Conservation (phyloP, 2,329 filamentous ascomycete genomes). For the Cordyceps tenuipes region DNA sequence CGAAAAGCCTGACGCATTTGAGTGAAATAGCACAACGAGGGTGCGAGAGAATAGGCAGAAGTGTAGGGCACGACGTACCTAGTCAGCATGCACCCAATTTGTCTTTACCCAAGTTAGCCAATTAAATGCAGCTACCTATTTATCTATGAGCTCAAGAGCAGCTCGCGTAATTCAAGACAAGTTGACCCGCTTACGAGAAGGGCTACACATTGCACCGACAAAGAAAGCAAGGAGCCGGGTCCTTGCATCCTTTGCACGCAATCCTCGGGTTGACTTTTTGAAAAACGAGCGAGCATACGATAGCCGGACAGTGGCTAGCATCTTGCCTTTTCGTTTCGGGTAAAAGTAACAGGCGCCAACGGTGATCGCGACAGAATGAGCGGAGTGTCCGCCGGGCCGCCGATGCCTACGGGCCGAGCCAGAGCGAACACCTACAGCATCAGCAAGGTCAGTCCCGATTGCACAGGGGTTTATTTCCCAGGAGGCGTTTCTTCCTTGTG, state of each 20-base stretch:
- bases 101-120: not conserved
- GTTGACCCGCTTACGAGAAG: conserved; percentile 4
- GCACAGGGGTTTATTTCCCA: not conserved
- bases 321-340: not conserved
- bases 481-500: not conserved
- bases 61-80: not conserved
- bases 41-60: not conserved
- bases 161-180: not conserved
- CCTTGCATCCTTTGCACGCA: not conserved
- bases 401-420: conserved; percentile 23
- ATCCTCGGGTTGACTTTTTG: not conserved
- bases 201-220: conserved; percentile 3
- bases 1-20: not conserved
- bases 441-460: conserved; percentile 26
- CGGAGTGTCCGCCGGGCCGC: conserved; percentile 29
- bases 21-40: not conserved
- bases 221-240: not conserved
- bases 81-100: not conserved
- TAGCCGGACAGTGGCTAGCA: not conserved
- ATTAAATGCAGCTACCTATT: not conserved
- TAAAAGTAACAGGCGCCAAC: not conserved
- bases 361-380: conserved; percentile 18
- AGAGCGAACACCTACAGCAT: conserved; percentile 34
- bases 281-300: not conserved
- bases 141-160: not conserved